These are phyloP conservation scores for Colletotrichum higginsianum DNA, from an alignment of 2,329 filamentous ascomycete species.

Conservation along the genomic window DNA sequence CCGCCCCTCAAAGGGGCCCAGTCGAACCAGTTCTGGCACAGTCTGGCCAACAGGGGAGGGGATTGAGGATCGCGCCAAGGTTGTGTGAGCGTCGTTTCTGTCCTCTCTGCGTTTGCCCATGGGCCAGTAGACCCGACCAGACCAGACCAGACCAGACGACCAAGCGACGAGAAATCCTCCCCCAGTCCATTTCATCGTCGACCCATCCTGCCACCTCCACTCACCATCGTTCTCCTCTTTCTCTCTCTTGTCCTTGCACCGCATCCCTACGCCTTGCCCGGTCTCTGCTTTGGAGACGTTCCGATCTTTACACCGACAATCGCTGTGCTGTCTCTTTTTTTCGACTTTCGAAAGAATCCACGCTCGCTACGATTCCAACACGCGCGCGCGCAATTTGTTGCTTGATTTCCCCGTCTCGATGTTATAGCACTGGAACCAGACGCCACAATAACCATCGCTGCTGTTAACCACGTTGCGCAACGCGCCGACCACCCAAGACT, in stretches of 20 bases:
- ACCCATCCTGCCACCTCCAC: constrained; percentile 41
- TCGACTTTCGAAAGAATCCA: constrained; percentile 28
- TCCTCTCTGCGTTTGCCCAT: constrained; percentile 14
- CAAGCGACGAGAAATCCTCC: background rate
- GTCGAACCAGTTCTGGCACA: constrained; percentile 22
- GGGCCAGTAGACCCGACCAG: background rate
- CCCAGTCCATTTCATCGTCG: constrained; percentile 40
- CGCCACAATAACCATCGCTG: constrained; percentile 19
- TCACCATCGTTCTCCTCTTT: constrained; percentile 34
- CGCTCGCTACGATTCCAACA: constrained; percentile 37
- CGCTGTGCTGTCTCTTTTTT: constrained; percentile 36
- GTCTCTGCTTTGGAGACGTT: constrained; percentile 40
- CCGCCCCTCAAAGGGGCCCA: constrained; percentile 29
- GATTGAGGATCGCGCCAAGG: constrained; percentile 33
- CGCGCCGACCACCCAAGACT: constrained; percentile 26
- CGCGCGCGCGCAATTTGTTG: constrained; percentile 19
- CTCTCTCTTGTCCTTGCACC: constrained; percentile 41
- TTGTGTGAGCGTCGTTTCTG: background rate
- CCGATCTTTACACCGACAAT: constrained; percentile 43
- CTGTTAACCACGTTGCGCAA: constrained; percentile 31
- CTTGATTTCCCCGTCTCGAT: constrained; percentile 33
- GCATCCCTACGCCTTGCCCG: constrained; percentile 39
- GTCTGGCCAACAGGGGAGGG: constrained; percentile 25
- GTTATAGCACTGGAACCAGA: constrained; percentile 36
- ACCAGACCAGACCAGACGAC: background rate